Evolutionary conservation across 2,329 filamentous ascomycete species (phyloP), one percentile per base, ranked within the genome.

Genomic region (Seiridium cupressi): DNA sequence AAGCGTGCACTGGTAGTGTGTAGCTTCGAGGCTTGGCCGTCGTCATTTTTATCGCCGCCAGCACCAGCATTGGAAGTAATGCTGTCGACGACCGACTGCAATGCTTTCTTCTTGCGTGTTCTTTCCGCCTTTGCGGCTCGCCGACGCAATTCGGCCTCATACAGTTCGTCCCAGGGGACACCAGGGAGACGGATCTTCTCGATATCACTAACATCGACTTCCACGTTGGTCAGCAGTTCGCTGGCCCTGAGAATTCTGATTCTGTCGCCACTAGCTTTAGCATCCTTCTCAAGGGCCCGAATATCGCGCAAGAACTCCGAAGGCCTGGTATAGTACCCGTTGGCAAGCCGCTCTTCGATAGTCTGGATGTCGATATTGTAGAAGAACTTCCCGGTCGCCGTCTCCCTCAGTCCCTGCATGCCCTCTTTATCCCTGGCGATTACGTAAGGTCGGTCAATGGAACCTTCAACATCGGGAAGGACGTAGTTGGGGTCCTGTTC

Each of bases 311-410:
- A 77, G 71, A 97, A 99, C 72, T 97, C 94, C 68, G 89, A 89
- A 0, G 93, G 92, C 9, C 93, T 87, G 67, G 93, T 92, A 75
- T 99, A 99, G 76, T 92, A 99, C 4, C 95, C 95, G 72, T 99
- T 98, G 4, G 93, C 96, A 40, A 99, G 81, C n/a, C 95, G 89
- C 72, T 97, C 93, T 77, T 99, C 95, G 57, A 99, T 97, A 1
- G 90, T 94, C 3, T 89, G 89, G 9, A 94, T 91, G 36, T 65
- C 93, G 51, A 99, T 80, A 67, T 99, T 99, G 79, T 97, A 98
- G 74, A 89, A 98, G 73, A 93, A 95, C 73, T 95, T 97, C 60
- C 87, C 87, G 1, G 87, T 91, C 2, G 84, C 83, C 4, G 86
- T 87, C 65, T 98, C 91, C 44, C 87, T 81, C 49, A 99, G 79